These are phyloP conservation scores for Grosmannia serpens DNA, from an alignment of 2,329 filamentous ascomycete species.

Conservation along the genomic window DNA sequence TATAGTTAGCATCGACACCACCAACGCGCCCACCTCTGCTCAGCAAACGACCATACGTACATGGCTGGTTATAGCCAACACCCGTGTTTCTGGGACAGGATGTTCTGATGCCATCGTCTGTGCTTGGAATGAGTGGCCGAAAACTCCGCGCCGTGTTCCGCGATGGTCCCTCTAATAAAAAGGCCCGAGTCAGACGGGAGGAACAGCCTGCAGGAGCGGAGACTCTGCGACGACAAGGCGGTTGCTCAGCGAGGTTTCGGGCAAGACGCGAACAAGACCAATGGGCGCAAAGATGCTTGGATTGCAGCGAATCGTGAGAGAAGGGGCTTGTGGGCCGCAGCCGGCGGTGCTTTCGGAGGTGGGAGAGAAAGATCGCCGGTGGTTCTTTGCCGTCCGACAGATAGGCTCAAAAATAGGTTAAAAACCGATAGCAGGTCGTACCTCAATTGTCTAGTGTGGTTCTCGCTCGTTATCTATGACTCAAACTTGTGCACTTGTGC, in stretches of 20 bases:
- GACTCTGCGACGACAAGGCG: too few species aligned
- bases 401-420: neutral
- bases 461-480: neutral
- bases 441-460: neutral
- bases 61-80: slow-evolving; percentile 90
- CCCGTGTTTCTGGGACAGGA: slow-evolving; percentile 47
- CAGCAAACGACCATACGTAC: slow-evolving; percentile 39
- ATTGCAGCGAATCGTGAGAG: neutral
- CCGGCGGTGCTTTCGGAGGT: neutral
- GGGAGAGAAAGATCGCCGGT: neutral
- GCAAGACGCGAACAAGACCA: neutral
- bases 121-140: neutral
- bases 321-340: neutral
- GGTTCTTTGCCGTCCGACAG: neutral
- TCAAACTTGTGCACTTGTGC: neutral
- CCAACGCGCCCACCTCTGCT: neutral
- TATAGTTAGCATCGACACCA: slow-evolving; percentile 12
- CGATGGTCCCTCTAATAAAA: too few species aligned
- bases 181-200: too few species aligned
- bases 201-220: too few species aligned
- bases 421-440: neutral
- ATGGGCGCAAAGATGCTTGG: neutral
- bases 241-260: neutral
- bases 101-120: slow-evolving; percentile 18
- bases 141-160: neutral